A percentile compares a stretch with the other conserved stretches of the same genome.
Conservation (phyloP, 2,329 filamentous ascomycete species). For the Cryphonectria radicalis region DNA sequence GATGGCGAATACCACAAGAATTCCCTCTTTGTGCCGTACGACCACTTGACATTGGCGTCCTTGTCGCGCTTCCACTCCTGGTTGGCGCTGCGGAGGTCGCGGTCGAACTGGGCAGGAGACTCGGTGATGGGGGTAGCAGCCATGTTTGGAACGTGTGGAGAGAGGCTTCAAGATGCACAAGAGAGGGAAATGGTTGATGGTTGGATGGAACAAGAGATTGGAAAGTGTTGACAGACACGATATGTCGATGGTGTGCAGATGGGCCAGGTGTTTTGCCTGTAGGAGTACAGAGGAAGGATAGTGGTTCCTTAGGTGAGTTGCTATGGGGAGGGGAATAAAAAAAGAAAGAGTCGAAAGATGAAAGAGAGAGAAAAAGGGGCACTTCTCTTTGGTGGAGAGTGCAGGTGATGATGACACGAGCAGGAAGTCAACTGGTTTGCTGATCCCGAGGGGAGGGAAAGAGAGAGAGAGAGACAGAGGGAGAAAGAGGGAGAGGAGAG, state of each 20-base stretch:
- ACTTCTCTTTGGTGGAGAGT: conserved; percentile 17
- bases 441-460: conserved; percentile 18
- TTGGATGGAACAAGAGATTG: conserved; percentile 5
- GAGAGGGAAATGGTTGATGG: conserved; percentile 4
- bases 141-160: conserved; percentile 29
- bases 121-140: conserved; percentile 33
- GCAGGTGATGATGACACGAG: conserved; percentile 26
- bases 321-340: conserved; percentile 11
- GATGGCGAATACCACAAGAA: conserved; percentile 5
- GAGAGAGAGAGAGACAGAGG: neutral
- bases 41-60: conserved; percentile 49
- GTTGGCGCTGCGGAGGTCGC: conserved; percentile 49
- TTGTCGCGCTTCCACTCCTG: conserved; percentile 50
- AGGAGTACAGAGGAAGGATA: conserved; percentile 14
- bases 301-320: conserved; percentile 17
- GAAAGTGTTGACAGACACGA: neutral
- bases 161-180: neutral
- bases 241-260: neutral
- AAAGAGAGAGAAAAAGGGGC: conserved; percentile 27
- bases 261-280: conserved; percentile 1
- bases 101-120: conserved; percentile 38
- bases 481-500: neutral
- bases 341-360: neutral
- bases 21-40: conserved; percentile 37
- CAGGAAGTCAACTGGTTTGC: conserved; percentile 18